Percentiles rank a stretch among this genome's conserved stretches.
phyloP scores from a whole-genome alignment of 345 rosid genomes.

The Odontarrhena argentea region DNA sequence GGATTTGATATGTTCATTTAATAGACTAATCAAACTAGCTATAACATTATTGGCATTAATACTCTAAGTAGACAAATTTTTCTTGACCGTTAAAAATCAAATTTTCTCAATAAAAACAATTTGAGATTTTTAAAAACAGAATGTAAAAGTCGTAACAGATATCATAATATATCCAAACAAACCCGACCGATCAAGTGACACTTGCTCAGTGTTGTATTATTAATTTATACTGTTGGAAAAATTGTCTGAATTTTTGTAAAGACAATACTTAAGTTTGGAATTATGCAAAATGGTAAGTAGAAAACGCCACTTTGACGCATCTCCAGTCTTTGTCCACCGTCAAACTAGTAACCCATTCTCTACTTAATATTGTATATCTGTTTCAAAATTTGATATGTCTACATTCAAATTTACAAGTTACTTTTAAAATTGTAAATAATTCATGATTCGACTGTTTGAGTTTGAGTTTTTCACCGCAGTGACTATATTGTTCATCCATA shows the following conservation, averaged over 20 bases:
- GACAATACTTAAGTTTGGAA: slow-evolving; percentile 26
- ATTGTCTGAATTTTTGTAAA: slow-evolving; percentile 19
- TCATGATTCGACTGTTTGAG: background rate
- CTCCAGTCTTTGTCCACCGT: slow-evolving; percentile 40
- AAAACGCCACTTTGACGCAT: slow-evolving; percentile 36
- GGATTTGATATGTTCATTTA: slow-evolving; percentile 30
- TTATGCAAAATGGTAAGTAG: slow-evolving; percentile 36
- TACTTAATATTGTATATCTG: background rate
- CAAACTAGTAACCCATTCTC: slow-evolving; percentile 28
- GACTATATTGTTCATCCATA: no score
- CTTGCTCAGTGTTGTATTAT: slow-evolving; percentile 34
- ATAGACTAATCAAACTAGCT: slow-evolving; percentile 5
- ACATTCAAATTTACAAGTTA: background rate
- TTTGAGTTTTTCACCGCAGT: no score
- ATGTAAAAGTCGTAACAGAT: slow-evolving; percentile 22
- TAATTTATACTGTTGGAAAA: slow-evolving; percentile 35
- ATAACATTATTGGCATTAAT: background rate
- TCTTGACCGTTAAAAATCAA: background rate
- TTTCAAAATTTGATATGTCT: background rate
- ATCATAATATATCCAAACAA: slow-evolving; percentile 40
- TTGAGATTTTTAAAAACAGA: background rate
- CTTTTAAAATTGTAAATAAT: background rate
- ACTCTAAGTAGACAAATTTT: background rate
- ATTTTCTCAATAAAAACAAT: background rate
- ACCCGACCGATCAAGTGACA: slow-evolving; percentile 44